Percentiles rank a stretch among this genome's conserved stretches.
Evolutionary conservation across 2,329 filamentous ascomycete species (phyloP).

Genomic region (Mariannaea elegans): DNA sequence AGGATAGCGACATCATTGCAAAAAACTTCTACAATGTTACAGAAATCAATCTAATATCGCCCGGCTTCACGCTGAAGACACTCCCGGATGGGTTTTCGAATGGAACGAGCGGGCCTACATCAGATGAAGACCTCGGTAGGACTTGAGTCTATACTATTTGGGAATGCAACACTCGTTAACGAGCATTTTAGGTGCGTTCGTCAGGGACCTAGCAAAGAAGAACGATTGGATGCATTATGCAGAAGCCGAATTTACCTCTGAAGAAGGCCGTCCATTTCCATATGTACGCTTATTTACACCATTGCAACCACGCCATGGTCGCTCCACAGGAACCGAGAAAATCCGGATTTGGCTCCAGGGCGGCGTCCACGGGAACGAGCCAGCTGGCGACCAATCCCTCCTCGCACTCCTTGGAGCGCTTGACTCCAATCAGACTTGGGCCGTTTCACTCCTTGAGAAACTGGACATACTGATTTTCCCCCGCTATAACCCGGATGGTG

Average conservation of each 20-base stretch:
- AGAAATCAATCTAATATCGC: background rate
- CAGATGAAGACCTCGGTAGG: conserved; percentile 1
- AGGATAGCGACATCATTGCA: conserved; percentile 10
- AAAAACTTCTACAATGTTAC: conserved; percentile 7
- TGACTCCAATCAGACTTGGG: conserved; percentile 42
- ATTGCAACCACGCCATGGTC: background rate
- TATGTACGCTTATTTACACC: conserved; percentile 27
- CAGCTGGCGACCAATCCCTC: conserved; percentile 43
- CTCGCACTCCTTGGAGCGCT: conserved; percentile 44
- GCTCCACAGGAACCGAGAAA: conserved; percentile 35
- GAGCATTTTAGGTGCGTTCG: background rate
- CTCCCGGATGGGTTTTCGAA: conserved; percentile 1
- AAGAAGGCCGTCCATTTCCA: conserved; percentile 18
- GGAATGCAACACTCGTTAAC: background rate
- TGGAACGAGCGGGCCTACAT: conserved; percentile 7
- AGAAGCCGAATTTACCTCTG: background rate
- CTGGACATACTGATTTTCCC: conserved; percentile 43
- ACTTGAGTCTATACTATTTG: no score
- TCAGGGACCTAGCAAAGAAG: background rate
- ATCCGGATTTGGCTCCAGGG: conserved; percentile 45
- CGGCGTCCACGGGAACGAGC: conserved; percentile 46
- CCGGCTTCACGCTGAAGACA: background rate
- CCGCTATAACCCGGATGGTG: conserved; percentile 46
- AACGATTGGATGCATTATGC: background rate
- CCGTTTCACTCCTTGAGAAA: conserved; percentile 37